Conservation (phyloP, 495 filamentous ascomycete genomes). For the Choiromyces venosus region DNA sequence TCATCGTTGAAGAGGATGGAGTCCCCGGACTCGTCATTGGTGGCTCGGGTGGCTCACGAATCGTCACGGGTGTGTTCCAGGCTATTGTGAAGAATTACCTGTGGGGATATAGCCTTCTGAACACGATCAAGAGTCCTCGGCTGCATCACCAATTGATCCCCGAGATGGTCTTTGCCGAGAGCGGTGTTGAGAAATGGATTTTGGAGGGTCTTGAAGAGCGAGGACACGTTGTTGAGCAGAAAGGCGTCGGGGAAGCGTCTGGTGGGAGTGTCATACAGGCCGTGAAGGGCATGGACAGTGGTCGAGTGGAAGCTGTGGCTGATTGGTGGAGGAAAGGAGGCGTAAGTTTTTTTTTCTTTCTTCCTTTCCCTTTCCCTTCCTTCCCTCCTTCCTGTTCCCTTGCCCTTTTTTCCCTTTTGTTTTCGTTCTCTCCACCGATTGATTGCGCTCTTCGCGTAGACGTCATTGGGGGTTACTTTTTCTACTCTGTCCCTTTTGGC, state of each 20-base stretch:
- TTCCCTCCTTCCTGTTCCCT: background rate
- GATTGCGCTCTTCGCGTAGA: background rate
- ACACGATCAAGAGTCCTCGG: conserved; percentile 37
- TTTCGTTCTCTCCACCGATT: background rate
- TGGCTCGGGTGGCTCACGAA: conserved; percentile 36
- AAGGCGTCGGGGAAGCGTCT: conserved; percentile 10
- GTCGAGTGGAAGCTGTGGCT: conserved; percentile 35
- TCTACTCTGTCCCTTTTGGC: background rate
- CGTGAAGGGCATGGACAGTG: conserved; percentile 19
- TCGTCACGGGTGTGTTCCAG: conserved; percentile 41
- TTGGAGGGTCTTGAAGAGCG: conserved; percentile 26
- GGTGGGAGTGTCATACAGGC: conserved; percentile 40
- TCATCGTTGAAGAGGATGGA: conserved; percentile 28
- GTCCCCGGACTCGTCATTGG: conserved; percentile 32
- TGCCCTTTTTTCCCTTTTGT: background rate
- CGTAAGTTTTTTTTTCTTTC: background rate
- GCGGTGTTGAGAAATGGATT: conserved; percentile 14
- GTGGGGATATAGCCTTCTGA: conserved; percentile 35
- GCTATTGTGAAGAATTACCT: conserved; percentile 39
- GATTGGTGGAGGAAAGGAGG: conserved; percentile 44
- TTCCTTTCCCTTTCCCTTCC: background rate
- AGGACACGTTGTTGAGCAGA: conserved; percentile 28
- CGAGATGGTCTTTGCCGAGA: conserved; percentile 35
- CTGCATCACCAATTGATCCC: conserved; percentile 41
- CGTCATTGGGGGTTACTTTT: background rate